phyloP scores from a whole-genome alignment of 2,329 filamentous ascomycete species.

The Helminthosporium solani region DNA sequence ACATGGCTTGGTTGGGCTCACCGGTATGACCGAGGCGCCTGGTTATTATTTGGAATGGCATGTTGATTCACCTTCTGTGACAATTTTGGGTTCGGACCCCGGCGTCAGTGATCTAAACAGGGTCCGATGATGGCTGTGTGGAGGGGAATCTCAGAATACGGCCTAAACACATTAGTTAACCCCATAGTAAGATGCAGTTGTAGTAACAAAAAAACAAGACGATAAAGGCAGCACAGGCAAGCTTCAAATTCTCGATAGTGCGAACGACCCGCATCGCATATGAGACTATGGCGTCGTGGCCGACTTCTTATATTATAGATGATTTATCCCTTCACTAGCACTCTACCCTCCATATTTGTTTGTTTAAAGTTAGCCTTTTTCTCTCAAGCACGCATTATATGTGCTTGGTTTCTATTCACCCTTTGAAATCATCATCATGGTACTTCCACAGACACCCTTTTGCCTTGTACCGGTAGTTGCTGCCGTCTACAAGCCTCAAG shows the following conservation, averaged over 20 bases:
- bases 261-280: neutral
- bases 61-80: neutral
- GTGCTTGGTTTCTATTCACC: constrained; percentile 1
- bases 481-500: constrained; percentile 15
- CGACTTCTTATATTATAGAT: constrained; percentile 1
- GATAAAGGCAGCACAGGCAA: neutral
- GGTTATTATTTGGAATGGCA: neutral
- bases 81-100: neutral
- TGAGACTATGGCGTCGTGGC: neutral
- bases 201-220: neutral
- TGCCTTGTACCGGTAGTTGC: constrained; percentile 10
- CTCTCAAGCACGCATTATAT: neutral
- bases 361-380: constrained; percentile 1
- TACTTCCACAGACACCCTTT: constrained; percentile 9
- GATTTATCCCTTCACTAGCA: neutral
- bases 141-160: neutral
- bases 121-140: neutral
- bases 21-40: neutral
- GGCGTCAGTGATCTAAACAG: neutral
- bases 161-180: neutral
- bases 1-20: neutral
- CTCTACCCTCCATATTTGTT: constrained; percentile 1
- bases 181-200: neutral
- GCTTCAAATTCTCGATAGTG: neutral
- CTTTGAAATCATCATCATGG: constrained; percentile 9